Base-by-base conservation (phyloP, 108 stramenopile species). In the Halocafeteria seosinensis region DNA sequence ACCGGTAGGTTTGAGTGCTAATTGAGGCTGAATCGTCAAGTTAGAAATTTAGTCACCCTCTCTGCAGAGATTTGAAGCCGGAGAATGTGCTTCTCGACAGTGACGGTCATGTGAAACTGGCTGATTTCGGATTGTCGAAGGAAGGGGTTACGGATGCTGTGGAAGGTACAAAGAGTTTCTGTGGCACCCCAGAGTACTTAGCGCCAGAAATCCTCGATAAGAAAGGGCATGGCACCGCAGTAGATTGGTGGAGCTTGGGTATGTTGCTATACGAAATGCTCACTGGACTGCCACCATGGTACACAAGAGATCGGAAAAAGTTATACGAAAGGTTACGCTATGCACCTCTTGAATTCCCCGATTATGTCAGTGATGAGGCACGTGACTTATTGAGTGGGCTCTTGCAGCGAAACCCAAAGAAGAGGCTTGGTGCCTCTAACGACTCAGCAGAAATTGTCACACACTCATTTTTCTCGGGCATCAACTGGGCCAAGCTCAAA, bases 111-210 rank as follows among this genome's bases (percentile, higher is more conserved):
- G 47, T 81, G 25, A 38, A 65, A 29, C 50, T 76, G 26, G 67
- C 75, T 1, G 75, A 76, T 29, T 76, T 76, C 52, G 75, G 75
- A 24, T 72, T 76, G 17, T 35, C 51, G 61, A 76, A 76, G 65
- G 64, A 64, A 31, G 75, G 73, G 33, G 50, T 76, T 30, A 25
- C 50, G 28, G 42, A 55, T 24, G 42, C 68, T n/a, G 34, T 59
- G 0, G 34, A 37, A 0, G 78, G 78, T 1, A 64, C 76, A n/a
- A 62, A 74, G 24, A 63, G 37, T 29, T 68, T 79, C 52, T 79
- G 78, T 70, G 78, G 78, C 35, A 79, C 78, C 27, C 78, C 78
- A 5, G 78, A 78, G 63, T 77, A 77, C 64, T 55, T 77, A 0
- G 69, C 72, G 25, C 76, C 76, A 12, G 76, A 77, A 58, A 72